Percentiles rank a stretch among this genome's conserved stretches.
Conservation (phyloP, 176 grass and related monocot genomes). For the Themeda triandra region DNA sequence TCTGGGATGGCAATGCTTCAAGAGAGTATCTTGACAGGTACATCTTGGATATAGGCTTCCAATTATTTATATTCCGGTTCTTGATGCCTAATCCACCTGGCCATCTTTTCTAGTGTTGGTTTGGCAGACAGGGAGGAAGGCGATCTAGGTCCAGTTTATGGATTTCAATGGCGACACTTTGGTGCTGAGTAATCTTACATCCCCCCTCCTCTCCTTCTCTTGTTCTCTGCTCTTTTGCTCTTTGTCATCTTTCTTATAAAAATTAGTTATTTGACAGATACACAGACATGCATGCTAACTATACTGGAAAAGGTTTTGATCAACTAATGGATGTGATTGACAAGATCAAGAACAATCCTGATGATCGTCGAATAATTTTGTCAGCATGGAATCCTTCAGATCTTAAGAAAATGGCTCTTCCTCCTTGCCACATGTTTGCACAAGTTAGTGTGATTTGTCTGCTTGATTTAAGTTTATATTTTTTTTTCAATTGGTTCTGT, state of each 20-base stretch:
- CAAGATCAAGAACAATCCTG: slow-evolving; percentile 87
- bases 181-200: slow-evolving; percentile 64
- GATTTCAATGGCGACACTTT: slow-evolving; percentile 92
- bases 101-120: slow-evolving; percentile 55
- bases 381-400: slow-evolving; percentile 78
- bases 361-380: slow-evolving; percentile 70
- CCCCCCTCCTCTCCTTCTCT: not conserved
- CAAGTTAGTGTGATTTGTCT: slow-evolving; percentile 45
- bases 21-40: slow-evolving; percentile 90
- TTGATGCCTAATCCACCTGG: slow-evolving; percentile 8
- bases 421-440: slow-evolving; percentile 86
- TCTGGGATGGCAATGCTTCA: slow-evolving; percentile 96
- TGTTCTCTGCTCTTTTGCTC: not conserved
- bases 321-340: slow-evolving; percentile 76
- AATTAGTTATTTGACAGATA: slow-evolving; percentile 40
- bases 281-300: slow-evolving; percentile 76
- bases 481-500: not conserved
- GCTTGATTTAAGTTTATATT: not conserved
- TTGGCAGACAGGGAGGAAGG: slow-evolving; percentile 71
- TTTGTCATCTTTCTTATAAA: not conserved
- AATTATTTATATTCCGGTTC: not conserved
- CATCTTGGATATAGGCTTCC: slow-evolving; percentile 8
- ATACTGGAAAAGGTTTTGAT: slow-evolving; percentile 81
- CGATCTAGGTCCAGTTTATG: slow-evolving; percentile 80
- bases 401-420: slow-evolving; percentile 84